A percentile compares a stretch with the other conserved stretches of the same genome.
phyloP scores from a whole-genome alignment of 495 filamentous ascomycete genomes.

The Penicilliopsis zonata region DNA sequence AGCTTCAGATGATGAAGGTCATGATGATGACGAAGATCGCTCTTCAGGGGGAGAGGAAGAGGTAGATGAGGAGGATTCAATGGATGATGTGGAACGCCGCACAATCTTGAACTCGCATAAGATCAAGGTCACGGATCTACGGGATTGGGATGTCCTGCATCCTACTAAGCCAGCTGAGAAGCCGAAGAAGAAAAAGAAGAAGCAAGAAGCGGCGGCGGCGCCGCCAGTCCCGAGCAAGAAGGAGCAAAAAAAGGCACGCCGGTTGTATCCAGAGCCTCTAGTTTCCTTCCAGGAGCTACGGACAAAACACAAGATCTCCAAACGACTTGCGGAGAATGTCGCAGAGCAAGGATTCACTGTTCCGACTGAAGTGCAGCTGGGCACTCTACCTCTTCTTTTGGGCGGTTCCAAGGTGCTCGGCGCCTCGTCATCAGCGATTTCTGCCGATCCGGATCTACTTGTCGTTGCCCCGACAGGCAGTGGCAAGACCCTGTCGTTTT shows the following conservation, averaged over 20 bases:
- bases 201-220: conserved; percentile 25
- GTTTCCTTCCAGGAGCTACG: conserved; percentile 63
- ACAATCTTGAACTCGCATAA: conserved; percentile 71
- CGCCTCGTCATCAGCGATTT: conserved; percentile 6
- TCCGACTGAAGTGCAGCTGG: conserved; percentile 92
- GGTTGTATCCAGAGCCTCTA: conserved; percentile 65
- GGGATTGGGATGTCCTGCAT: conserved; percentile 26
- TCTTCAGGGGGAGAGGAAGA: conserved; percentile 9
- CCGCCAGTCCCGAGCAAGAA: conserved; percentile 35
- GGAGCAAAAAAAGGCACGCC: conserved; percentile 35
- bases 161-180: conserved; percentile 28
- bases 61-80: conserved; percentile 14
- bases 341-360: conserved; percentile 66
- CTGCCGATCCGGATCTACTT: conserved; percentile 54
- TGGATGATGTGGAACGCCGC: conserved; percentile 55
- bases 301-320: conserved; percentile 54
- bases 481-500: conserved; percentile 90
- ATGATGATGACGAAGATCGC: conserved; percentile 10
- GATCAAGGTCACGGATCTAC: conserved; percentile 70
- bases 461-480: conserved; percentile 90
- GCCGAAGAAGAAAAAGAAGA: conserved; percentile 40
- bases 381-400: conserved; percentile 66
- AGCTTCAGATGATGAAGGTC: conserved; percentile 7
- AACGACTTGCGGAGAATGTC: conserved; percentile 66
- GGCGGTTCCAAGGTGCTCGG: conserved; percentile 16